Conservation (phyloP, 2,329 filamentous ascomycete species). For the Neurospora crassa region DNA sequence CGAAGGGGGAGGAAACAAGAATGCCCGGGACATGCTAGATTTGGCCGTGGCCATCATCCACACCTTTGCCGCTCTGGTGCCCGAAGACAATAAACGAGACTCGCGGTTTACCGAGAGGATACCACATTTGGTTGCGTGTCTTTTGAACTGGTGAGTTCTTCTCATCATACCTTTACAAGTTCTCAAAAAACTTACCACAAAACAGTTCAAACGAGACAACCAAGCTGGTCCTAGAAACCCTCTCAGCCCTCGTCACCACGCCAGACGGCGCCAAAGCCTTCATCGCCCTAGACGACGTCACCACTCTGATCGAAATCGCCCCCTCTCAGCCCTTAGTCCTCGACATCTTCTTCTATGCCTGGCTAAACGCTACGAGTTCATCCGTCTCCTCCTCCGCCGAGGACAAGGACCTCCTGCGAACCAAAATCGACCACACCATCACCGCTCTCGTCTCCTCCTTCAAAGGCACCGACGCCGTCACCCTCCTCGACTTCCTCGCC, state of each 20-base stretch:
- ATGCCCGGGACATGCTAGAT: slow-evolving; percentile 52
- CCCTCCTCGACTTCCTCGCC: slow-evolving; percentile 47
- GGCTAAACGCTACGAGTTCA: slow-evolving; percentile 37
- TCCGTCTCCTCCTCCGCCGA: slow-evolving; percentile 16
- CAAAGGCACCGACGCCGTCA: slow-evolving; percentile 49
- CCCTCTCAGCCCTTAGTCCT: slow-evolving; percentile 43
- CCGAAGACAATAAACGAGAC: slow-evolving; percentile 34
- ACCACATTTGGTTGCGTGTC: slow-evolving; percentile 40
- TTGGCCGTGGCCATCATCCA: slow-evolving; percentile 54
- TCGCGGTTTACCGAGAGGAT: slow-evolving; percentile 42
- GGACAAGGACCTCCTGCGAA: slow-evolving; percentile 23
- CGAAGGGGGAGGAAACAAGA: slow-evolving; percentile 21
- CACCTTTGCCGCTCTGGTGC: slow-evolving; percentile 49
- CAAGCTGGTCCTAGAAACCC: slow-evolving; percentile 43
- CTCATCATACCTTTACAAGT: not conserved
- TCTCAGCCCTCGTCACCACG: slow-evolving; percentile 45
- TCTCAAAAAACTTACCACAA: not conserved
- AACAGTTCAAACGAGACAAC: slow-evolving; percentile 43
- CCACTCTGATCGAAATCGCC: slow-evolving; percentile 46
- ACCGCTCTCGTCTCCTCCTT: slow-evolving; percentile 42
- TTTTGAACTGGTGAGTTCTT: slow-evolving; percentile 41
- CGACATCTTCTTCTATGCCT: slow-evolving; percentile 46
- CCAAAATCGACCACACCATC: slow-evolving; percentile 38
- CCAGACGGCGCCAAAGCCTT: slow-evolving; percentile 40
- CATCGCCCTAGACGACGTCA: slow-evolving; percentile 39